Evolutionary conservation across 257 asterid species (phyloP).

Genomic region (Solanum neorickii): DNA sequence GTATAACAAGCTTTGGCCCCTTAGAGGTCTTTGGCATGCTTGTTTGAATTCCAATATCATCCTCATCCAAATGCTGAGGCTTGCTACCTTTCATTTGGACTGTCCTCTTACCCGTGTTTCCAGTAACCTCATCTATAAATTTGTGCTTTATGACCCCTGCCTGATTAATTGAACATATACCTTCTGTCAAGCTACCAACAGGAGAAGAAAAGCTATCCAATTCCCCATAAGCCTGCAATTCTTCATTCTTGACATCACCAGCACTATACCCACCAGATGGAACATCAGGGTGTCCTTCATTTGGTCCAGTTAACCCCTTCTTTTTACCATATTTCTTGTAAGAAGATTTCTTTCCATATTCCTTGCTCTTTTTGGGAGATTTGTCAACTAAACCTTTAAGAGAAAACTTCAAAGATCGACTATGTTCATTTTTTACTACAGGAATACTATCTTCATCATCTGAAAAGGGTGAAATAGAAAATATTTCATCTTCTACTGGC

Average conservation of each 20-base stretch:
- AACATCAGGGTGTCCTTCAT: slow-evolving; percentile 20
- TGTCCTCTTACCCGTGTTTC: slow-evolving; percentile 30
- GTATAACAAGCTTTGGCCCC: slow-evolving; percentile 91
- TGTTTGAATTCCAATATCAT: slow-evolving; percentile 36
- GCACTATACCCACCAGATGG: slow-evolving; percentile 20
- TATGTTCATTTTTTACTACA: slow-evolving; percentile 39
- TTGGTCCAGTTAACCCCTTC: slow-evolving; percentile 27
- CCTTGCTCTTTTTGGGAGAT: slow-evolving; percentile 73
- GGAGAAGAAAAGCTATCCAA: slow-evolving; percentile 39
- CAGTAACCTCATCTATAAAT: slow-evolving; percentile 40
- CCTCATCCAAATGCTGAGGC: slow-evolving; percentile 27
- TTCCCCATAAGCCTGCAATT: slow-evolving; percentile 30
- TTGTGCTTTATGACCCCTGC: slow-evolving; percentile 39
- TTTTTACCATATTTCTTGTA: slow-evolving; percentile 63
- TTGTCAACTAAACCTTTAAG: slow-evolving; percentile 69
- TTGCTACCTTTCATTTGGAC: slow-evolving; percentile 57
- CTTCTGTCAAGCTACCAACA: slow-evolving; percentile 50
- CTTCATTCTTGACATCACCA: slow-evolving; percentile 27
- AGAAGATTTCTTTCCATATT: slow-evolving; percentile 56
- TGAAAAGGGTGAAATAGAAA: slow-evolving; percentile 73
- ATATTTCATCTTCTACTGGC: slow-evolving; percentile 92
- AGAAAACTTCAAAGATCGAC: slow-evolving; percentile 78
- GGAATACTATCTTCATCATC: slow-evolving; percentile 85
- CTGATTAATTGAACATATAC: slow-evolving; percentile 29
- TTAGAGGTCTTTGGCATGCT: slow-evolving; percentile 35